Evolutionary conservation across 331 rosid species (phyloP), one percentile per base, ranked within the genome.

Genomic region (Rosa hybrid): DNA sequence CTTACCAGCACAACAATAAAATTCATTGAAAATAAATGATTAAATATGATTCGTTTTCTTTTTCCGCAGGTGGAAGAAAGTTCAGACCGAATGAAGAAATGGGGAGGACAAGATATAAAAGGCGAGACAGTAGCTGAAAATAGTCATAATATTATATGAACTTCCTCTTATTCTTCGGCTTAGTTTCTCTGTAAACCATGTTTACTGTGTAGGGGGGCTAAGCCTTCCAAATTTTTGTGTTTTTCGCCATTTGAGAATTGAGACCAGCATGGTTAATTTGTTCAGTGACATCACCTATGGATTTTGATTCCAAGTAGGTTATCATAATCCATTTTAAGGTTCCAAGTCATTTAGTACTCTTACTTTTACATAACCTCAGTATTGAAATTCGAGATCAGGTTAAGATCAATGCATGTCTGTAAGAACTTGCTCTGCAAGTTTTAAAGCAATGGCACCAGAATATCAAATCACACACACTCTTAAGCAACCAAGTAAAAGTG

Each of bases 41-140:
- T 62, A 62, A 62, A 2, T 11, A 11, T 64, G 11, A 7, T 30
- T 64, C 42, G 1, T 12, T 30, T 30, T 30, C 10, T 64, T 64
- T n/a, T 4, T 46, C 17, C 16, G 67, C 88, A 92, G 98, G 98
- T 90, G 56, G 91, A 92, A 41, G 73, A 90, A 86, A 86, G 93
- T 41, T 49, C 74, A 8, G 81, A 88, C 56, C 91, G 98, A 11
- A 84, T 95, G 95, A 69, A 75, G 84, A 85, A 56, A 79, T 92
- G 98, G 98, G 92, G 94, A 27, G 98, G 97, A 9, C 91, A 90
- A 74, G 84, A 83, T 27, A 51, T 67, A 27, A 39, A 80, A 38
- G 16, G 8, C 45, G 90, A 86, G 77, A 60, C 71, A 45, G 41
- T 50, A 39, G 78, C 16, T 14, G 81, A 18, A 23, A 60, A 80